phyloP scores from a whole-genome alignment of 805 yeast genomes.

The Wickerhamomyces ciferrii region DNA sequence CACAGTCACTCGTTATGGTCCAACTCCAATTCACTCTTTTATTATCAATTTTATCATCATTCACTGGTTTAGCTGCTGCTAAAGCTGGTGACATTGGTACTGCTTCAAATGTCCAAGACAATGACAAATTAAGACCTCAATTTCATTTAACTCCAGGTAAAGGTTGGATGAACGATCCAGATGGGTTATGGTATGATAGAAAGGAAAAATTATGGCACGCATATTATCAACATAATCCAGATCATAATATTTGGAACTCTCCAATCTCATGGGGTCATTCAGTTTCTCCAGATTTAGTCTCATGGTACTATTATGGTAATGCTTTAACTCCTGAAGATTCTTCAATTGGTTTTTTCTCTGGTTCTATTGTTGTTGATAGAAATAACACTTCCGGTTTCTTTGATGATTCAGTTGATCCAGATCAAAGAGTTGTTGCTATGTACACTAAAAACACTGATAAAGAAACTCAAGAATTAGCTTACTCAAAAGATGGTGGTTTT shows the following conservation, averaged over 20 bases:
- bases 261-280: conserved; percentile 40
- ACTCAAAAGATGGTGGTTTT: conserved; percentile 31
- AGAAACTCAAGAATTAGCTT: conserved; percentile 29
- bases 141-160: conserved; percentile 29
- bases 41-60: background rate
- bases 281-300: conserved; percentile 26
- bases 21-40: background rate
- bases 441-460: conserved; percentile 24
- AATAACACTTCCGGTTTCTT: conserved; percentile 33
- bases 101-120: background rate
- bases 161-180: conserved; percentile 40
- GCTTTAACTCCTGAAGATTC: conserved; percentile 25
- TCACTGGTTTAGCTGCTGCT: background rate
- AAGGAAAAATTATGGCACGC: conserved; percentile 27
- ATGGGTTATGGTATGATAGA: conserved; percentile 31
- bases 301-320: conserved; percentile 27
- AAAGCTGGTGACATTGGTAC: background rate
- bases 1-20: background rate
- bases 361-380: conserved; percentile 30
- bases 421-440: conserved; percentile 31
- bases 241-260: conserved; percentile 25
- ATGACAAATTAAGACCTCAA: background rate
- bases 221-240: conserved; percentile 34
- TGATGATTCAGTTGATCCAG: conserved; percentile 18
- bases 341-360: conserved; percentile 29